Base-by-base conservation (phyloP, 306 rosid genomes). In the Dalbergia cochinchinensis region DNA sequence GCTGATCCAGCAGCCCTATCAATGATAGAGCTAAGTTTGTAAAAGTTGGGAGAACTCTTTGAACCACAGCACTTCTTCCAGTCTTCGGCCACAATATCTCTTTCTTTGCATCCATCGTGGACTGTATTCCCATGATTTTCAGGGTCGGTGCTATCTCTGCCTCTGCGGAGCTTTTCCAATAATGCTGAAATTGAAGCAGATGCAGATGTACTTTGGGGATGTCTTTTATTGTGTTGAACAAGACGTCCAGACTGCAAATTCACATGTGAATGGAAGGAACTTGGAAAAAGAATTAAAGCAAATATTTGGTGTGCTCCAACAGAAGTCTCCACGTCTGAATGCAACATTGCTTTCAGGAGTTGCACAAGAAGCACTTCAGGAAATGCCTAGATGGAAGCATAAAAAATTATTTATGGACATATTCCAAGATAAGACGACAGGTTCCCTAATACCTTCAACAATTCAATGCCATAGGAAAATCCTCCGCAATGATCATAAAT, bases 231-330 rank as follows among this genome's bases (percentile, higher is more conserved):
- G 73, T 87, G 88, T 62, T 92, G 94, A 88, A 84, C 83, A 41
- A 79, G 86, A 82, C 68, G 89, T 83, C 91, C 82, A 31, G 86
- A 80, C 83, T 74, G 92, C 61, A 88, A 71, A 42, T 87, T 60
- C 74, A 72, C 94, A 44, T 82, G 89, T 9, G 89, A 85, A 48
- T 80, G 86, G 81, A 72, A 85, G 79, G 91, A 91, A 82, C 84
- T 86, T 31, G 98, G 96, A 82, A 88, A 78, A 71, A 93, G 91
- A 85, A 96, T 94, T 73, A 87, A 78, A 59, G 94, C 93, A 82
- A 96, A 93, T 85, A 93, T 87, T 62, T 88, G 99, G 85, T 96
- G 99, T 64, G 99, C 98, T 78, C 96, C 99, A 59, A 93, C 78
- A 79, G 97, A 92, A 53, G 93, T 91, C 69, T 96, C 98, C 18